phyloP scores from a whole-genome alignment of 148 eudicot species.

The Nepenthes mirabilis region DNA sequence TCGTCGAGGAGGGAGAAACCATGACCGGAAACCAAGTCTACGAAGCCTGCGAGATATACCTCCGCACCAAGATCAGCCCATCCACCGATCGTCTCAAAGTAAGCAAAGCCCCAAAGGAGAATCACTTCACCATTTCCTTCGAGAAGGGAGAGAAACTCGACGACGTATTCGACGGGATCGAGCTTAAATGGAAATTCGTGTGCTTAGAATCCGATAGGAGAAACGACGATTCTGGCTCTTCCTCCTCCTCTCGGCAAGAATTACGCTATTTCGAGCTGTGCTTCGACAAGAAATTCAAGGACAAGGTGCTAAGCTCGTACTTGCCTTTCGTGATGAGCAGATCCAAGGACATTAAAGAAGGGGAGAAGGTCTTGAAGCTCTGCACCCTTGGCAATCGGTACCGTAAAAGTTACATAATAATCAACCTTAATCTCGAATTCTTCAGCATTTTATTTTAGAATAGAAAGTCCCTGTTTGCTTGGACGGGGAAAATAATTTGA shows the following conservation, averaged over 20 bases:
- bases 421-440: too few species aligned
- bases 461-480: too few species aligned
- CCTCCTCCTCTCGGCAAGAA: not conserved
- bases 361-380: conserved; percentile 21
- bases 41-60: conserved; percentile 41
- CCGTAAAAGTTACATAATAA: too few species aligned
- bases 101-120: conserved; percentile 33
- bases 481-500: too few species aligned
- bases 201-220: conserved; percentile 19
- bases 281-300: conserved; percentile 25
- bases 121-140: conserved; percentile 23
- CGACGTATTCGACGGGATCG: conserved; percentile 18
- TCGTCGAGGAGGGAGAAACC: conserved; percentile 34
- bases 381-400: conserved; percentile 15
- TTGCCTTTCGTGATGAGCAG: conserved; percentile 19
- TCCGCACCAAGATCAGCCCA: conserved; percentile 27
- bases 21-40: conserved; percentile 33
- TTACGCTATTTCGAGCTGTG: conserved; percentile 30
- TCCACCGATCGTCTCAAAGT: conserved; percentile 34
- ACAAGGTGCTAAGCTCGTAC: conserved; percentile 16
- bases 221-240: not conserved
- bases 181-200: conserved; percentile 29
- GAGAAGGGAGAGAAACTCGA: conserved; percentile 23
- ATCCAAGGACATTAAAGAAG: conserved; percentile 16
- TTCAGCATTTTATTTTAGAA: too few species aligned